Base-by-base conservation (phyloP, 2,329 filamentous ascomycete species). In the Beauveria bassiana region DNA sequence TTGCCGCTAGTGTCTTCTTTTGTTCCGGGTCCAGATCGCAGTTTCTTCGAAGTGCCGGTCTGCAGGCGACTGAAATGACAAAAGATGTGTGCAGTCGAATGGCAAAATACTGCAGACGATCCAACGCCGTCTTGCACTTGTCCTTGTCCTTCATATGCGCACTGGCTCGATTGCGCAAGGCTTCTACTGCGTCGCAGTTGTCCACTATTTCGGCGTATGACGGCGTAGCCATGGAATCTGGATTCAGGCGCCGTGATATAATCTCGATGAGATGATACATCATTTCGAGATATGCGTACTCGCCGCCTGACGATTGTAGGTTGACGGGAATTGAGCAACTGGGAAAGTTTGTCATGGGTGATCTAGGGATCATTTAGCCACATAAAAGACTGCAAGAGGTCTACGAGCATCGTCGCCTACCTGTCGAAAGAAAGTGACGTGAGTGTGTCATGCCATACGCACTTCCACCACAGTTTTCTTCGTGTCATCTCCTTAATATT, bases 401-500 rank as follows among this genome's bases (percentile, higher is more conserved):
- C 9, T 53, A n/a, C 51, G 31, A 10, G 42, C 55, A 53, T 57
- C 42, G 1, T 42, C 14, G 10, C 72, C 66, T 73, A 83, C 80
- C 85, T 77, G 66, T 88, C 85, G 69, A 88, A 88, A 0, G 85
- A 87, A 2, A 88, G 72, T 0, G 85, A 88, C 0, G 84, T 86
- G 22, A 88, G 73, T 6, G 83, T 86, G 61, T 88, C 85, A 65
- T 88, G 85, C 85, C 85, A 88, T 10, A 86, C 79, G 65, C 83
- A 85, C 5, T 83, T 86, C 85, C 85, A 83, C 85, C 84, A 85
- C 49, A 86, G 70, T 57, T 80, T 81, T 43, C 82, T 75, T 34
- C 84, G 74, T 58, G 84, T 77, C 69, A 78, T 79, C 43, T 85
- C 82, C 63, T 80, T 85, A n/a, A 76, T 73, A 53, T 76, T 76